phyloP scores from a whole-genome alignment of 2,329 filamentous ascomycete genomes.

The Fusarium citri region DNA sequence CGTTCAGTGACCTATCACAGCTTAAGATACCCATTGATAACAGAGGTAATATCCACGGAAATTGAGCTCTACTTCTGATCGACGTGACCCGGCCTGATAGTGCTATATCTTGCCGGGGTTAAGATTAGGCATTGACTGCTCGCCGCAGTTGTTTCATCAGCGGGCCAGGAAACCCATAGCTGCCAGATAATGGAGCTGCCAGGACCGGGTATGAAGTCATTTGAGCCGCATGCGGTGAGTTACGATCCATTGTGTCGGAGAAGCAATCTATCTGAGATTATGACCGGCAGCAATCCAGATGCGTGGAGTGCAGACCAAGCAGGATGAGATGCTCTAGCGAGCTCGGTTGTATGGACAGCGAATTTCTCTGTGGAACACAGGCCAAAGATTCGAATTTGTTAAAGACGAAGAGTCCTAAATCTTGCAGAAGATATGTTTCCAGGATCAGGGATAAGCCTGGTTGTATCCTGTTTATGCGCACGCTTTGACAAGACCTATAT shows the following conservation, averaged over 20 bases:
- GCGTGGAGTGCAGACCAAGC: background rate
- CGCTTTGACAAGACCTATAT: slow-evolving; percentile 4
- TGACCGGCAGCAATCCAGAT: background rate
- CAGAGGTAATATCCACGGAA: slow-evolving; percentile 24
- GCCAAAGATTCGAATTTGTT: background rate
- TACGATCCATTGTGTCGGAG: background rate
- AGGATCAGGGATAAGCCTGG: background rate
- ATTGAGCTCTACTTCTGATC: slow-evolving; percentile 30
- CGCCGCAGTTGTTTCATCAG: slow-evolving; percentile 23
- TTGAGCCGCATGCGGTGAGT: background rate
- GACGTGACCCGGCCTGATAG: slow-evolving; percentile 28
- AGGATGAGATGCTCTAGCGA: background rate
- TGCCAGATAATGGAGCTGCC: slow-evolving; percentile 2
- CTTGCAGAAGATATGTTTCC: slow-evolving; percentile 2
- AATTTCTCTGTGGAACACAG: background rate
- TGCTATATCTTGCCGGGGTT: slow-evolving; percentile 11
- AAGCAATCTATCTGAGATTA: slow-evolving; percentile 10
- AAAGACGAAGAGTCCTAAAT: background rate
- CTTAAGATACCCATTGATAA: background rate
- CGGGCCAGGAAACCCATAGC: background rate
- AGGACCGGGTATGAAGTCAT: slow-evolving; percentile 28
- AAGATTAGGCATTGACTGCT: slow-evolving; percentile 19
- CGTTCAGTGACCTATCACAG: slow-evolving; percentile 13
- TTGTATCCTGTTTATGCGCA: background rate
- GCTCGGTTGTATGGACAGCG: background rate